Percentiles rank a stretch among this genome's conserved stretches.
These are phyloP conservation scores for Naganishia randhawae DNA, from an alignment of 768 basidiomycete species.

Conservation along the genomic window DNA sequence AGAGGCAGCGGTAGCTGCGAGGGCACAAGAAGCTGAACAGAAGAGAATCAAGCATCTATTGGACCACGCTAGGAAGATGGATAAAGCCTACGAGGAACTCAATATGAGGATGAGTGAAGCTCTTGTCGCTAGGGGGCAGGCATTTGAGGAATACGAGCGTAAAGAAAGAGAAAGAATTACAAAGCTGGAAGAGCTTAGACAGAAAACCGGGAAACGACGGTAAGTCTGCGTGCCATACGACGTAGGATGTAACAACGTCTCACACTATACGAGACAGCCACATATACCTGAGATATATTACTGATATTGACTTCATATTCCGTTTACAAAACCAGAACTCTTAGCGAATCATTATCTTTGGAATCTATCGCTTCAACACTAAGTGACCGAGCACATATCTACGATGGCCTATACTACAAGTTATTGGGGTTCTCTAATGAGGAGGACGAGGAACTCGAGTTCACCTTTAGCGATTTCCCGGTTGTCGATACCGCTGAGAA, in stretches of 20 bases:
- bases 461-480: neutral
- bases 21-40: too few species aligned
- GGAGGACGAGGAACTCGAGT: neutral
- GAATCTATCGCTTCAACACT: neutral
- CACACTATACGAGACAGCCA: too few species aligned
- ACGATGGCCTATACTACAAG: constrained; percentile 1
- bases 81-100: constrained; percentile 52
- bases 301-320: too few species aligned
- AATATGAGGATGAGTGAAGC: constrained; percentile 39
- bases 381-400: neutral
- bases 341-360: neutral
- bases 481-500: neutral
- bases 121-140: constrained; percentile 38
- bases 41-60: constrained; percentile 52
- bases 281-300: too few species aligned
- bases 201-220: neutral
- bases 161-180: constrained; percentile 44
- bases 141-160: constrained; percentile 42
- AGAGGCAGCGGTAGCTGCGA: too few species aligned
- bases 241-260: too few species aligned
- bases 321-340: neutral
- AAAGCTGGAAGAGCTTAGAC: neutral
- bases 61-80: constrained; percentile 53
- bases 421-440: neutral
- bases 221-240: too few species aligned